Percentiles rank a stretch among this genome's conserved stretches.
phyloP scores from a whole-genome alignment of 2,329 filamentous ascomycete species.

The Diaporthe vexans region DNA sequence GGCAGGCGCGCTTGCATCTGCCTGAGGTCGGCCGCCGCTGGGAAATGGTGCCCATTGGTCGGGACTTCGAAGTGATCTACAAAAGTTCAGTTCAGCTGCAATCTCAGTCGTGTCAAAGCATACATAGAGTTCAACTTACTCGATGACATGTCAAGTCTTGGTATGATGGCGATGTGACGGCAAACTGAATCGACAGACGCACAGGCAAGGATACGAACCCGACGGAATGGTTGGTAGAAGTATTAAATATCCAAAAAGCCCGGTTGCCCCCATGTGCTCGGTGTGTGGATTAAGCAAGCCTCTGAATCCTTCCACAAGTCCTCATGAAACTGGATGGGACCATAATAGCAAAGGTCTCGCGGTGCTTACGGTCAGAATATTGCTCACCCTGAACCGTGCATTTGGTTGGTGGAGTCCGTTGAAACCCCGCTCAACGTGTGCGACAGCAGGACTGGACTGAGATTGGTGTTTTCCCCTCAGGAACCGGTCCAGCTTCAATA shows the following conservation, averaged over 20 bases:
- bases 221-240: no score
- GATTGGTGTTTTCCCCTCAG: background rate
- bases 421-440: background rate
- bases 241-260: background rate
- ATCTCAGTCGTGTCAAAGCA: no score
- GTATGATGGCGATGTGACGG: background rate
- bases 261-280: background rate
- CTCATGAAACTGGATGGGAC: no score
- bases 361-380: background rate
- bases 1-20: slow-evolving; percentile 12
- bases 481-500: background rate
- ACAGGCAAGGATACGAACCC: no score
- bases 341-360: background rate
- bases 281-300: background rate
- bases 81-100: background rate
- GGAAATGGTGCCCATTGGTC: background rate
- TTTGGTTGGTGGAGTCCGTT: background rate
- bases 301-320: no score
- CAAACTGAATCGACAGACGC: background rate
- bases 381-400: background rate
- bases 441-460: background rate
- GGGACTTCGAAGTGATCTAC: background rate
- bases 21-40: slow-evolving; percentile 16
- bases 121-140: background rate
- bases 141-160: background rate